A percentile compares a stretch with the other conserved stretches of the same genome.
Conservation (phyloP, 495 filamentous ascomycete species). For the Corynascus novoguineensis region DNA sequence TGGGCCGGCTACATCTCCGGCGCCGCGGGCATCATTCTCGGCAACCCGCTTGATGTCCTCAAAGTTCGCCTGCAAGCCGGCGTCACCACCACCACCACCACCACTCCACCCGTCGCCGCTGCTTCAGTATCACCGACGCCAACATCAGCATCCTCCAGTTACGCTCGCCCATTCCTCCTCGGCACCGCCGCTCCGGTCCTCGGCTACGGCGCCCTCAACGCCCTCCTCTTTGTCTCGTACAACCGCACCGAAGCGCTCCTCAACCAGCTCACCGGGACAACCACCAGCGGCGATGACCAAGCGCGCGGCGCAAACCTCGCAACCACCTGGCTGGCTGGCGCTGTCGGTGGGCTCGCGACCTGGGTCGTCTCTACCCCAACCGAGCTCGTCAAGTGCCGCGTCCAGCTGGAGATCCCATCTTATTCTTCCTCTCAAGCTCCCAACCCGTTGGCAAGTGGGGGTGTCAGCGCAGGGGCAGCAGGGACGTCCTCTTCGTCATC, state of each 20-base stretch:
- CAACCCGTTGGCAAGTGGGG: no score
- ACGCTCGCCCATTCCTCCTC: slow-evolving; percentile 35
- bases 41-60: slow-evolving; percentile 80
- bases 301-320: slow-evolving; percentile 31
- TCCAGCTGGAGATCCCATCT: slow-evolving; percentile 55
- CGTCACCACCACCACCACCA: slow-evolving; percentile 4
- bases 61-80: slow-evolving; percentile 75
- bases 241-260: slow-evolving; percentile 65
- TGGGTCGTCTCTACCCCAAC: slow-evolving; percentile 79
- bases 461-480: no score
- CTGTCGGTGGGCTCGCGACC: slow-evolving; percentile 69
- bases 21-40: slow-evolving; percentile 74
- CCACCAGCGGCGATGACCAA: neutral
- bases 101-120: neutral
- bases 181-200: slow-evolving; percentile 77
- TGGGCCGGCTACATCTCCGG: slow-evolving; percentile 84
- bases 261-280: slow-evolving; percentile 18
- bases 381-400: slow-evolving; percentile 80
- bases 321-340: slow-evolving; percentile 70
- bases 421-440: neutral
- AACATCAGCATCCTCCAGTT: slow-evolving; percentile 49
- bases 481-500: slow-evolving; percentile 12
- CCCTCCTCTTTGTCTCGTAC: slow-evolving; percentile 78
- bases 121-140: slow-evolving; percentile 22
- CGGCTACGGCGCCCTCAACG: slow-evolving; percentile 85